Evolutionary conservation across 306 rosid species (phyloP), one percentile per base, ranked within the genome.

Genomic region (Dryas drummondii): DNA sequence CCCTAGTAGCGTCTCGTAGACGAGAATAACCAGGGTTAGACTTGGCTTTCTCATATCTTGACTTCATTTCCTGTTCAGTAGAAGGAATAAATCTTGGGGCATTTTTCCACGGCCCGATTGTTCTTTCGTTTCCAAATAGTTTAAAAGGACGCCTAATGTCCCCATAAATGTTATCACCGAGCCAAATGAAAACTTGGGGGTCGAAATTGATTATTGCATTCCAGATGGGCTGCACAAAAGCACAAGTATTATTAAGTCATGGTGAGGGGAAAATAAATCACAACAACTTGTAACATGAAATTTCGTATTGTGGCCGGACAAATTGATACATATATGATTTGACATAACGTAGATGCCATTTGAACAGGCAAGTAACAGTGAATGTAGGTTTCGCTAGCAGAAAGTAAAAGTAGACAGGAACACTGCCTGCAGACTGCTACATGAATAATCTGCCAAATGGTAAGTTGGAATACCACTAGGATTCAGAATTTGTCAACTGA

Each of bases 91-190:
- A 92, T 55, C 96, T 84, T 5, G 88, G 93, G 76, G 26, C 77
- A 80, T 92, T 92, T 87, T 88, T 92, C 97, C 96, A 89, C 0
- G 96, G 97, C 16, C 97, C 97, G 46, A 82, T 16, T 49, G 93
- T 92, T 82, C 97, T 89, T 74, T 92, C 88, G 65, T 57, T 79
- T 64, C 97, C 97, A 49, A 92, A 82, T n/a, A 89, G 4, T 72
- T 76, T 86, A 72, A 85, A 85, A 79, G 96, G 96, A 44, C 81
- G 91, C 83, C 82, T 92, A 53, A 62, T 73, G 82, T 92, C 97
- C 78, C 97, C 97, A 50, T 92, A 92, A 37, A 92, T 88, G 88
- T 89, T 92, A 81, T 92, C 97, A 67, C 97, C 97, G 47, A 92
- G 76, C 88, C 91, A 92, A 82, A 92, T 82, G 80, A 92, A 89